Conservation (phyloP, 2,329 filamentous ascomycete species). For the Arthrobotrys musiformis region DNA sequence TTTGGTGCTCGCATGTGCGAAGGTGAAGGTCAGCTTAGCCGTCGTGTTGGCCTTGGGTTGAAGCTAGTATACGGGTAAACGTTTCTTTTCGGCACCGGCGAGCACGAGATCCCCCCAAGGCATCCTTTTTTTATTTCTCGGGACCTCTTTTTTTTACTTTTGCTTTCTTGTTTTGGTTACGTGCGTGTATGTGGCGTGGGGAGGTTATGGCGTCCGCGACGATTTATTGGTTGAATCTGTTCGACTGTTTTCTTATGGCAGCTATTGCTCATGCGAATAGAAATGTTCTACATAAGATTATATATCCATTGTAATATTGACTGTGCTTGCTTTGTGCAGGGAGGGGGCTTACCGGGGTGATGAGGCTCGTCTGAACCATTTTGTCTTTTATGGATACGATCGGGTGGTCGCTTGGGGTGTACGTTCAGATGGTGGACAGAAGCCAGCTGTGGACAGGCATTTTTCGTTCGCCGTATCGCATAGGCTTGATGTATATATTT, state of each 20-base stretch:
- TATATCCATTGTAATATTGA: constrained; percentile 22
- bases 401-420: constrained; percentile 23
- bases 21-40: constrained; percentile 48
- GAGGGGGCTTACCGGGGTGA: constrained; percentile 29
- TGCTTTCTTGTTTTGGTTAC: neutral
- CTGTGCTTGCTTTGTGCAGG: constrained; percentile 6
- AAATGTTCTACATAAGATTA: constrained; percentile 3
- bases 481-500: constrained; percentile 26
- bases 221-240: constrained; percentile 25
- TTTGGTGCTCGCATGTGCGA: constrained; percentile 37
- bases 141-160: neutral
- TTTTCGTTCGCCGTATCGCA: constrained; percentile 10
- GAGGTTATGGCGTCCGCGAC: neutral
- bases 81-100: constrained; percentile 42
- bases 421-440: neutral
- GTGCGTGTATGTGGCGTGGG: constrained; percentile 17
- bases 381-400: constrained; percentile 20
- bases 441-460: neutral
- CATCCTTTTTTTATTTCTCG: neutral
- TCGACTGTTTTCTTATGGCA: neutral
- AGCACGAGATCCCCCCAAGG: constrained; percentile 26
- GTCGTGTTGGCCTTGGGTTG: neutral
- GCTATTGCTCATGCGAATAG: constrained; percentile 17
- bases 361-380: constrained; percentile 5
- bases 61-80: neutral